Conservation (phyloP, 1,139 yeast species). For the Hemisphaericaspora xylofermentans region DNA sequence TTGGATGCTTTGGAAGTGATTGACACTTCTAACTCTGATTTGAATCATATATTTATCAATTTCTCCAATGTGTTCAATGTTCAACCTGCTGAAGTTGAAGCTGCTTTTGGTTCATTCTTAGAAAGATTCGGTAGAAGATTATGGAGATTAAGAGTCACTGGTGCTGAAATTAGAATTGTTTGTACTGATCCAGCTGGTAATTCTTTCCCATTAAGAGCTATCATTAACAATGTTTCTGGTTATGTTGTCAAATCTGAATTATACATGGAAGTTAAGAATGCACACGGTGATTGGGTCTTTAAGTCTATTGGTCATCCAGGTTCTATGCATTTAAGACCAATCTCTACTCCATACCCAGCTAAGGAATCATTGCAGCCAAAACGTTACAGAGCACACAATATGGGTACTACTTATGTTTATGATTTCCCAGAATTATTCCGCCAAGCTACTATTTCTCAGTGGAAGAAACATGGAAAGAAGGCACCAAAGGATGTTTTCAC, state of each 20-base stretch:
- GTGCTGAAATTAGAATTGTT: constrained; percentile 95
- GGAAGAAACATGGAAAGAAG: constrained; percentile 71
- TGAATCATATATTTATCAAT: constrained; percentile 94
- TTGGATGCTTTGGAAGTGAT: constrained; percentile 92
- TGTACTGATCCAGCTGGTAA: constrained; percentile 87
- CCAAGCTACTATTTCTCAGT: constrained; percentile 81
- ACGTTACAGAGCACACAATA: constrained; percentile 95
- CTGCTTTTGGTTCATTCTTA: constrained; percentile 95
- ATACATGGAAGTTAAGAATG: constrained; percentile 89
- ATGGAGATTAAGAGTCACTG: constrained; percentile 94
- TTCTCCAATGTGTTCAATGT: constrained; percentile 94
- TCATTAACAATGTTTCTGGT: constrained; percentile 94
- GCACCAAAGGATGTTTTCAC: constrained; percentile 78
- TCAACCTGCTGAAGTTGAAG: constrained; percentile 93
- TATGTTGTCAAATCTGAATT: constrained; percentile 94
- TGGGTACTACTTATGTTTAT: constrained; percentile 97
- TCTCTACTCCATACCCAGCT: constrained; percentile 94
- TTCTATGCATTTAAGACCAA: constrained; percentile 93
- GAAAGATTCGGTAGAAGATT: constrained; percentile 96
- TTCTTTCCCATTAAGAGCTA: constrained; percentile 94
- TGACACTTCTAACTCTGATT: constrained; percentile 91
- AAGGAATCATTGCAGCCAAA: constrained; percentile 98
- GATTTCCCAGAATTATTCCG: constrained; percentile 99
- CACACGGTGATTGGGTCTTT: constrained; percentile 94
- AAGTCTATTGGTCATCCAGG: constrained; percentile 94